Conservation (phyloP, 2,329 filamentous ascomycete genomes). For the Rosellinia necatrix region DNA sequence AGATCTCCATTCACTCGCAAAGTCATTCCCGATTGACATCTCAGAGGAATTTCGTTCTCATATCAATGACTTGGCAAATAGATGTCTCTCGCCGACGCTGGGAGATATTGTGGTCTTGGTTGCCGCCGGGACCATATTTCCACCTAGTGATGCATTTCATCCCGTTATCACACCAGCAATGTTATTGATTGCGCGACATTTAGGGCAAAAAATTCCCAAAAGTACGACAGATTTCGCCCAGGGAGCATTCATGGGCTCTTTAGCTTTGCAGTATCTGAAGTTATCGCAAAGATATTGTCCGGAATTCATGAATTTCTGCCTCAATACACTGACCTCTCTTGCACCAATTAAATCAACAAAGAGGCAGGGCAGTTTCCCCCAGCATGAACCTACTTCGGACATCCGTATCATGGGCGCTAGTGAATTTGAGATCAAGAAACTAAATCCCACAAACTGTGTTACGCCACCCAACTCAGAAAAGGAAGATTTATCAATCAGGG, state of each 20-base stretch:
- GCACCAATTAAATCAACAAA: conserved; percentile 58
- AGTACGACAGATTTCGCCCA: conserved; percentile 68
- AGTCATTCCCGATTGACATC: conserved; percentile 80
- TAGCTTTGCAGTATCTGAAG: conserved; percentile 81
- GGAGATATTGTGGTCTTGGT: conserved; percentile 85
- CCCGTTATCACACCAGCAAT: conserved; percentile 90
- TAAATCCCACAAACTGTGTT: conserved; percentile 64
- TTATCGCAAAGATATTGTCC: conserved; percentile 87
- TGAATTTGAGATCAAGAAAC: conserved; percentile 51
- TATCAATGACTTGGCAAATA: conserved; percentile 60
- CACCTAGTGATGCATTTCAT: conserved; percentile 97
- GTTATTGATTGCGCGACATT: conserved; percentile 80
- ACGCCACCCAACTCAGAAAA: conserved; percentile 37
- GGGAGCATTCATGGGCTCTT: conserved; percentile 78
- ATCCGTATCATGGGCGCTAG: conserved; percentile 55
- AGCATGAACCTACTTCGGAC: conserved; percentile 58
- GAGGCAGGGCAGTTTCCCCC: conserved; percentile 60
- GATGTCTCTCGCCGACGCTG: conserved; percentile 57
- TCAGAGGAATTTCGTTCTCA: conserved; percentile 77
- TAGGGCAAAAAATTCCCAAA: conserved; percentile 75
- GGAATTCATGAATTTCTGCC: conserved; percentile 80
- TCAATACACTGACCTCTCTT: conserved; percentile 73
- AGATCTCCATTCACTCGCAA: conserved; percentile 76
- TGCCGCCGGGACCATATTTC: conserved; percentile 82
- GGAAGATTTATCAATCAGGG: conserved; percentile 46